Conservation (phyloP, 495 filamentous ascomycete genomes). For the Hypoxylon intermedium region DNA sequence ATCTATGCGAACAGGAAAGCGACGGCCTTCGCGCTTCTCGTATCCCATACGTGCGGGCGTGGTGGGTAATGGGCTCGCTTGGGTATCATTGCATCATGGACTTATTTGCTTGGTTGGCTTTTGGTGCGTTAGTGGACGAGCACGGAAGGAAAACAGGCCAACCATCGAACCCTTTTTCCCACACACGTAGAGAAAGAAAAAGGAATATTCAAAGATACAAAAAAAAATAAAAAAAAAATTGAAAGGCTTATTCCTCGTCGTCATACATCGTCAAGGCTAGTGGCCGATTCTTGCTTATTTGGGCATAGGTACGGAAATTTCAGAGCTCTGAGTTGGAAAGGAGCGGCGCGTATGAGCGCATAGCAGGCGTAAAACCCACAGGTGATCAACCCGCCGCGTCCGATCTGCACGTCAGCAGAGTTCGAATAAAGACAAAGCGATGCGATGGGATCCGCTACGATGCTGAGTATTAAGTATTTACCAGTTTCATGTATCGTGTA, state of each 20-base stretch:
- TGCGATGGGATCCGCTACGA: constrained; percentile 24
- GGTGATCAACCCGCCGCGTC: constrained; percentile 32
- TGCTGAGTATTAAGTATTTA: not conserved
- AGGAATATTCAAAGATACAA: not conserved
- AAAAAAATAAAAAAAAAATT: not conserved
- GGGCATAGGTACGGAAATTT: constrained; percentile 6
- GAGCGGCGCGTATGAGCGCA: constrained; percentile 29
- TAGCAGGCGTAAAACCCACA: constrained; percentile 31
- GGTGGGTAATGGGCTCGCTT: constrained; percentile 18
- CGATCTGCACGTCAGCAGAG: constrained; percentile 36
- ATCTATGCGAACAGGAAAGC: too few species aligned
- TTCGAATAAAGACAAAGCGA: constrained; percentile 19
- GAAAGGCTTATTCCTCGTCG: constrained; percentile 10
- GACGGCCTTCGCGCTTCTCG: too few species aligned
- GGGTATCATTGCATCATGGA: constrained; percentile 40
- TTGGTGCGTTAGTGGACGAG: constrained; percentile 7
- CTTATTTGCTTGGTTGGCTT: constrained; percentile 3
- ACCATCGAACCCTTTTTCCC: not conserved
- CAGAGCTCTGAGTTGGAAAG: constrained; percentile 2
- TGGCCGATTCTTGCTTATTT: constrained; percentile 30
- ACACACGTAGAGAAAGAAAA: not conserved
- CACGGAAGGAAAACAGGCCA: constrained; percentile 8
- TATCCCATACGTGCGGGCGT: too few species aligned
- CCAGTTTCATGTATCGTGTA: not conserved
- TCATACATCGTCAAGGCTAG: constrained; percentile 22